phyloP scores from a whole-genome alignment of 352 stramenopile species.

The Phytopythium mirpurense region DNA sequence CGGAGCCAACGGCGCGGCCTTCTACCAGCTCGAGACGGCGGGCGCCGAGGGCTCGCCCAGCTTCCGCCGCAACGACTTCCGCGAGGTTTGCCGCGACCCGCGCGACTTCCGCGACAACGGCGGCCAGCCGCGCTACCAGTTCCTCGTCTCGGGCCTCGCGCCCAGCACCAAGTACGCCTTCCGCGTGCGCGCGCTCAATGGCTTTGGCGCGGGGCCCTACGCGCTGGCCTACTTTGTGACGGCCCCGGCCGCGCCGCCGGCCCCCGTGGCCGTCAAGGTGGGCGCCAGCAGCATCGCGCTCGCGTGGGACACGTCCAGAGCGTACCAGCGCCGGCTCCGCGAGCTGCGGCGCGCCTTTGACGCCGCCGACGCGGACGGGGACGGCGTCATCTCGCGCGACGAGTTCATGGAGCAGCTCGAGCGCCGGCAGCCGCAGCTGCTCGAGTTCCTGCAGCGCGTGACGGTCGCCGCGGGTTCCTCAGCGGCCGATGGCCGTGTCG shows the following conservation, averaged over 20 bases:
- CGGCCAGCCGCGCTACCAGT: constrained; percentile 71
- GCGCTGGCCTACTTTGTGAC: constrained; percentile 86
- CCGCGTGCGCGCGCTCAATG: constrained; percentile 86
- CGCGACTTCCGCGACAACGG: constrained; percentile 79
- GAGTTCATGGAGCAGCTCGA: constrained; percentile 86
- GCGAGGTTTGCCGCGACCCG: constrained; percentile 86
- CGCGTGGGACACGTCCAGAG: constrained; percentile 67
- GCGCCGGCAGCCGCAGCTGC: constrained; percentile 60
- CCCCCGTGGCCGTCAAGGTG: constrained; percentile 59
- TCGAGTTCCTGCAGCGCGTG: constrained; percentile 73
- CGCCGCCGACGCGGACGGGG: constrained; percentile 65
- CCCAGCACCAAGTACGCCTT: constrained; percentile 91
- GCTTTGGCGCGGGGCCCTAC: constrained; percentile 85
- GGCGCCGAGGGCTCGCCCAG: constrained; percentile 62
- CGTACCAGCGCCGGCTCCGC: constrained; percentile 54
- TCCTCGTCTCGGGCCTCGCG: constrained; percentile 50
- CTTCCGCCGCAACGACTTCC: constrained; percentile 66
- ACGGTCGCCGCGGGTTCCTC: constrained; percentile 8
- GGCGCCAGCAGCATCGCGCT: constrained; percentile 70
- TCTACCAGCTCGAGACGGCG: constrained; percentile 79
- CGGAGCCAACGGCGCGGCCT: constrained; percentile 67
- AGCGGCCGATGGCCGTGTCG: not conserved
- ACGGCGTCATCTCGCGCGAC: constrained; percentile 73
- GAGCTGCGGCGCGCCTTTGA: constrained; percentile 83
- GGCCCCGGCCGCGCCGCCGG: constrained; percentile 53